These are phyloP conservation scores for Castanea mollissima DNA, from an alignment of 306 rosid species.

Conservation along the genomic window DNA sequence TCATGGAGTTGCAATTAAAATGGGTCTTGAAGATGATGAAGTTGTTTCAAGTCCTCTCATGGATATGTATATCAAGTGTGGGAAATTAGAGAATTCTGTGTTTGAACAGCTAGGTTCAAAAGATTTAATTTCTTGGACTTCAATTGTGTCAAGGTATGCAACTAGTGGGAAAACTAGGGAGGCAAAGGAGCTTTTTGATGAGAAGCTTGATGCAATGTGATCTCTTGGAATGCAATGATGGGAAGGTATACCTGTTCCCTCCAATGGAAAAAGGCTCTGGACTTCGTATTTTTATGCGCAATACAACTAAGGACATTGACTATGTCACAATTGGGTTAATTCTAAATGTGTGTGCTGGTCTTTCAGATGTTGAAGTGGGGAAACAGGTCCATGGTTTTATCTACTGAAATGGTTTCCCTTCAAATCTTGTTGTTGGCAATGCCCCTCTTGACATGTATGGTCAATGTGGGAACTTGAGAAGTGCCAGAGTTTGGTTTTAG, in stretches of 20 bases:
- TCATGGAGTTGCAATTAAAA: constrained; percentile 56
- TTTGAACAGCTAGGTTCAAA: constrained; percentile 51
- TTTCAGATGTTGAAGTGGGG: constrained; percentile 59
- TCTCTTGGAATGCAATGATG: constrained; percentile 85
- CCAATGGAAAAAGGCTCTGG: constrained; percentile 53
- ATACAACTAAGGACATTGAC: constrained; percentile 32
- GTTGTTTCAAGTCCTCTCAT: constrained; percentile 57
- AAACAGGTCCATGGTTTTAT: constrained; percentile 65
- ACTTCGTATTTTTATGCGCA: constrained; percentile 51
- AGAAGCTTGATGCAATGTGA: constrained; percentile 68
- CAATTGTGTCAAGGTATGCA: constrained; percentile 64
- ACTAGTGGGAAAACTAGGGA: constrained; percentile 50
- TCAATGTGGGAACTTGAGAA: constrained; percentile 68
- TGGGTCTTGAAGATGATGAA: constrained; percentile 46
- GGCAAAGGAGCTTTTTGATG: constrained; percentile 56
- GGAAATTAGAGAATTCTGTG: constrained; percentile 49
- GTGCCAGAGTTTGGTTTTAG: constrained; percentile 53
- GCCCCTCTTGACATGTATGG: constrained; percentile 83
- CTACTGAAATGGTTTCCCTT: constrained; percentile 46
- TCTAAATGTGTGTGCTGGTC: constrained; percentile 45
- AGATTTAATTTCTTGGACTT: constrained; percentile 66
- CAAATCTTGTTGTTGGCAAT: constrained; percentile 51
- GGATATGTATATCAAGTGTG: constrained; percentile 65
- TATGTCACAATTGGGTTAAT: constrained; percentile 58
- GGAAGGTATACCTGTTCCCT: constrained; percentile 46